Base-by-base conservation (phyloP, 345 rosid genomes). In the Aquilaria sinensis region DNA sequence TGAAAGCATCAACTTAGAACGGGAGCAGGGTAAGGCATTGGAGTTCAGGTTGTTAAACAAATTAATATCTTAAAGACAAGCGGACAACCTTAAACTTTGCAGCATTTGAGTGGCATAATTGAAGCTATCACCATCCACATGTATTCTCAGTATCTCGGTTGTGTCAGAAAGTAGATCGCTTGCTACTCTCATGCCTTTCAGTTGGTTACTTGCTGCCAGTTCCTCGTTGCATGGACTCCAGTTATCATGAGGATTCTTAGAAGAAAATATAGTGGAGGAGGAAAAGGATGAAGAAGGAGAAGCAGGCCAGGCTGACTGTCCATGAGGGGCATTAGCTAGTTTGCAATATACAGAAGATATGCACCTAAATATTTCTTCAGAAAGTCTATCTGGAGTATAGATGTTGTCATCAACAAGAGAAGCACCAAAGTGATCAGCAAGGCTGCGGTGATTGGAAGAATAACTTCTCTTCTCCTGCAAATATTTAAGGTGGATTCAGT, bases 281-380 rank as follows among this genome's bases (percentile, higher is more conserved):
- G 97, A 88, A 69, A 84, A 29, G 10, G 91, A 81, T 5, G 93
- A 84, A 61, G 69, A 66, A 16, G 96, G 96, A 70, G 96, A 88
- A 75, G 82, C 75, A 30, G 83, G 63, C 16, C 60, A 62, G 67
- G 70, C 75, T 67, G 68, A 69, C 50, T 72, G 65, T 63, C 71
- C 23, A 33, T 70, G 54, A 30, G 72, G 65, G 59, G 70, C 75
- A 53, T 70, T 74, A 54, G 84, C 74, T 53, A 91, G 84, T 66
- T 86, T 83, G 85, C 85, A 79, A 71, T 88, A 91, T 61, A 86
- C 85, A 74, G 91, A 84, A 68, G 88, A 84, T 62, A 91, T 88
- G 68, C 96, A 91, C 84, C 80, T 82, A 61, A 88, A 67, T 49
- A 86, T 84, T 66, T 91, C 85, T 74, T 86, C 88, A 12, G 97